phyloP scores from a whole-genome alignment of 148 eudicot genomes.

The Chenopodium album region DNA sequence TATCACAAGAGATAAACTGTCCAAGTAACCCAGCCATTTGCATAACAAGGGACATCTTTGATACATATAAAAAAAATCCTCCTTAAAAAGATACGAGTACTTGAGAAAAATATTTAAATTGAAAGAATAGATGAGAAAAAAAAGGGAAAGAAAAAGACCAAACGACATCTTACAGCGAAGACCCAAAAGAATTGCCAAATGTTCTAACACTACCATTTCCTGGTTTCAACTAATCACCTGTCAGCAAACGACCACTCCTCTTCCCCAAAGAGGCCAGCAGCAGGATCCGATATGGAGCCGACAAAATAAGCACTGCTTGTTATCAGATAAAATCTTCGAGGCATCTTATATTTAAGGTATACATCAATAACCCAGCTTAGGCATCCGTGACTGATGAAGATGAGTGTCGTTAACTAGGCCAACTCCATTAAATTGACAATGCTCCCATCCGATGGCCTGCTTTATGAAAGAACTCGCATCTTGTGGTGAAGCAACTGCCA shows the following conservation, averaged over 20 bases:
- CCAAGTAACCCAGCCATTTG: neutral
- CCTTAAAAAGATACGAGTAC: slow-evolving; percentile 27
- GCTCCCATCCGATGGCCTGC: slow-evolving; percentile 30
- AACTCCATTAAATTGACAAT: slow-evolving; percentile 19
- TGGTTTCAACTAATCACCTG: slow-evolving; percentile 31
- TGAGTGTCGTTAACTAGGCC: slow-evolving; percentile 27
- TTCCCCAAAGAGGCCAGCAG: slow-evolving; percentile 15
- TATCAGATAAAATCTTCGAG: slow-evolving; percentile 24
- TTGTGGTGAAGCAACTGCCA: slow-evolving; percentile 25
- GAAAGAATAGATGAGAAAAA: slow-evolving; percentile 26
- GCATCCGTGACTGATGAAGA: slow-evolving; percentile 20
- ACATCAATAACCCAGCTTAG: slow-evolving; percentile 30
- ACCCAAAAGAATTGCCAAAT: slow-evolving; percentile 32
- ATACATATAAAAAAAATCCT: slow-evolving; percentile 22
- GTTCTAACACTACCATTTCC: slow-evolving; percentile 30
- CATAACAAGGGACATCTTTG: slow-evolving; percentile 6
- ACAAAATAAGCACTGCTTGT: slow-evolving; percentile 26
- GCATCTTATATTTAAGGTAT: slow-evolving; percentile 20
- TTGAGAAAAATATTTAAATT: slow-evolving; percentile 29
- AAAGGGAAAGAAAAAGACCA: neutral
- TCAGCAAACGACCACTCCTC: slow-evolving; percentile 24
- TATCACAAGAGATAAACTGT: neutral
- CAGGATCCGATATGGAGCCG: slow-evolving; percentile 22
- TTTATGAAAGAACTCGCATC: slow-evolving; percentile 28
- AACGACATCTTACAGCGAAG: slow-evolving; percentile 28